A percentile compares a stretch with the other conserved stretches of the same genome.
phyloP scores from a whole-genome alignment of 164 flowering plant species.

The Vitis rupestris region DNA sequence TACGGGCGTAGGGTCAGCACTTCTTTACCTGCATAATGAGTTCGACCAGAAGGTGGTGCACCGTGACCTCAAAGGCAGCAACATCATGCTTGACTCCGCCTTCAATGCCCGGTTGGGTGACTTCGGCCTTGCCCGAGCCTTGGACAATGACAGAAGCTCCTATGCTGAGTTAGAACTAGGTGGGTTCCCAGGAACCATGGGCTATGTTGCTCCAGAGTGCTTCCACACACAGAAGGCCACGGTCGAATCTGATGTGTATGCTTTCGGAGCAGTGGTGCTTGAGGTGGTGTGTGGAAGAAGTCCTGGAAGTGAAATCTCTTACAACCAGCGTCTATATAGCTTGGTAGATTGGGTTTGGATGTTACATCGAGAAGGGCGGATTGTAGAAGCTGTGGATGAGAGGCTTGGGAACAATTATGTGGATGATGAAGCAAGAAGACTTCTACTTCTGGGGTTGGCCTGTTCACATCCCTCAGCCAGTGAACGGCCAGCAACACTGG shows the following conservation, averaged over 20 bases:
- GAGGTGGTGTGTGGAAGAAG: conserved; percentile 63
- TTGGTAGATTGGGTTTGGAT: conserved; percentile 76
- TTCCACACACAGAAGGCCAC: conserved; percentile 73
- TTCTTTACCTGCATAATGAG: conserved; percentile 70
- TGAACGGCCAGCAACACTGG: conserved; percentile 55
- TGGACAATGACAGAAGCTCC: conserved; percentile 54
- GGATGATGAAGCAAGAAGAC: conserved; percentile 46
- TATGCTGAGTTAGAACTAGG: conserved; percentile 38
- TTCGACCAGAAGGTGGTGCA: conserved; percentile 62
- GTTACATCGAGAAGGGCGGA: conserved; percentile 55
- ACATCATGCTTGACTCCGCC: conserved; percentile 55
- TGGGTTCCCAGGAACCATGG: conserved; percentile 54
- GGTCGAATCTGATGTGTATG: conserved; percentile 59
- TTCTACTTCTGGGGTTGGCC: conserved; percentile 61
- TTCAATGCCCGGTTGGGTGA: conserved; percentile 64
- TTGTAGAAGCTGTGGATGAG: conserved; percentile 52
- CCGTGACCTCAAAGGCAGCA: conserved; percentile 65
- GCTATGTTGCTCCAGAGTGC: conserved; percentile 75
- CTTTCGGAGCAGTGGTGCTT: conserved; percentile 66
- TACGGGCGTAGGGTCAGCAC: conserved; percentile 60
- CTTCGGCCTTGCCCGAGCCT: conserved; percentile 62
- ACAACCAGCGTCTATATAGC: conserved; percentile 2
- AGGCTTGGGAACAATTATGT: conserved; percentile 32
- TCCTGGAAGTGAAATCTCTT: conserved; percentile 36
- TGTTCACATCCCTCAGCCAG: conserved; percentile 64